Percentiles rank a stretch among this genome's conserved stretches.
Conservation (phyloP, 441 rosid genomes). For the Pelargonium exstipulatum region DNA sequence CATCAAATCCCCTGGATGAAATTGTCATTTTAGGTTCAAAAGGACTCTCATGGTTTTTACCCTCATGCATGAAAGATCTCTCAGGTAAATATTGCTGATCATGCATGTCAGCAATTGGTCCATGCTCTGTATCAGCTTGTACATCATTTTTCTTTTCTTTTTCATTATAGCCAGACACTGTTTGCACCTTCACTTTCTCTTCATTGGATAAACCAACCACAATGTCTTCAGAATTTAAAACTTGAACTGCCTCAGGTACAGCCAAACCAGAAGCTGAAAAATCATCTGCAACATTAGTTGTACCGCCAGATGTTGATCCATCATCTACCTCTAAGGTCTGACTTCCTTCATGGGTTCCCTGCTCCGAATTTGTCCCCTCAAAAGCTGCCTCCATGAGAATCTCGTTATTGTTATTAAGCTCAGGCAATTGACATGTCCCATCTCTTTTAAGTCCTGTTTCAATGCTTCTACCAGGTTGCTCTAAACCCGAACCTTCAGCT, state of each 20-base stretch:
- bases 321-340: slow-evolving; percentile 28
- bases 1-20: slow-evolving; percentile 27
- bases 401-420: slow-evolving; percentile 24
- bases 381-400: slow-evolving; percentile 28
- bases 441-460: slow-evolving; percentile 30
- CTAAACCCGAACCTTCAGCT: slow-evolving; percentile 50
- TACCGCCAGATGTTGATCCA: slow-evolving; percentile 26
- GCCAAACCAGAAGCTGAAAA: slow-evolving; percentile 22
- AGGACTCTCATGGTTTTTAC: slow-evolving; percentile 36
- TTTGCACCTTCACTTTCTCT: slow-evolving; percentile 28
- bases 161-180: slow-evolving; percentile 20
- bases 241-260: slow-evolving; percentile 25
- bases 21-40: slow-evolving; percentile 22
- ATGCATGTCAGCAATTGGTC: slow-evolving; percentile 28
- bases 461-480: slow-evolving; percentile 33
- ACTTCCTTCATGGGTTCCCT: slow-evolving; percentile 30
- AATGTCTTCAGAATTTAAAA: slow-evolving; percentile 26
- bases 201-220: slow-evolving; percentile 25
- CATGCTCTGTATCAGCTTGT: slow-evolving; percentile 29
- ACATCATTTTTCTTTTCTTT: slow-evolving; percentile 22
- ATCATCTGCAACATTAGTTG: slow-evolving; percentile 29
- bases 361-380: slow-evolving; percentile 23
- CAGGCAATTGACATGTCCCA: slow-evolving; percentile 19
- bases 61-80: slow-evolving; percentile 34
- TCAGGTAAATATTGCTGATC: slow-evolving; percentile 38